Conservation (phyloP, 805 yeast species). For the Saturnispora dispora region DNA sequence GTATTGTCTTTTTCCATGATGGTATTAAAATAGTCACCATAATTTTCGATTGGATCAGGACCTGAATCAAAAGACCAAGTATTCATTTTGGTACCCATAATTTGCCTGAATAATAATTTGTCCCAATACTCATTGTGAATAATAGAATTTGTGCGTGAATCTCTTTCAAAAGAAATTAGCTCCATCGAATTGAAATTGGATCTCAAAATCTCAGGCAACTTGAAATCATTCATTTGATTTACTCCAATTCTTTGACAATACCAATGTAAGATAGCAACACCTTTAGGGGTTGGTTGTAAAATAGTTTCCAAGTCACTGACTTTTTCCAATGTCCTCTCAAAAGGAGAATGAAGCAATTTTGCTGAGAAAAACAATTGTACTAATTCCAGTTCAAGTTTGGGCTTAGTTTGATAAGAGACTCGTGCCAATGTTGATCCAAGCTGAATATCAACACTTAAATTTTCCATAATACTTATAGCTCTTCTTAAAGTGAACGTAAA, state of each 20-base stretch:
- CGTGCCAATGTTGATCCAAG: constrained; percentile 42
- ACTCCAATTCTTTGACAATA: constrained; percentile 50
- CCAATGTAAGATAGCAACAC: constrained; percentile 57
- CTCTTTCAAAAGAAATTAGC: constrained; percentile 59
- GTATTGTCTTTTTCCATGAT: not conserved
- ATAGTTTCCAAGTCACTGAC: constrained; percentile 27
- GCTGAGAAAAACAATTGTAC: constrained; percentile 48
- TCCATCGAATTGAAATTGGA: constrained; percentile 65
- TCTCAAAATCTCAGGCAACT: constrained; percentile 27
- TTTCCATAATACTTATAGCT: constrained; percentile 45
- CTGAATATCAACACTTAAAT: constrained; percentile 39
- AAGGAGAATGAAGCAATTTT: constrained; percentile 63
- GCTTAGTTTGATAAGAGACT: constrained; percentile 44
- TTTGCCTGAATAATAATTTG: constrained; percentile 46
- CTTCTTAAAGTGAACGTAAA: constrained; percentile 43
- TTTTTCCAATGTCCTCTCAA: constrained; percentile 52
- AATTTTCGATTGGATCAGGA: constrained; percentile 40
- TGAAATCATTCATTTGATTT: constrained; percentile 18
- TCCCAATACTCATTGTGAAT: constrained; percentile 55
- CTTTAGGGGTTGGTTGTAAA: constrained; percentile 88
- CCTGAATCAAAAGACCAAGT: constrained; percentile 52
- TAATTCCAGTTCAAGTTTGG: constrained; percentile 38
- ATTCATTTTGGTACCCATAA: constrained; percentile 63
- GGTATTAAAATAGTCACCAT: constrained; percentile 10
- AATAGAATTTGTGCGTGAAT: constrained; percentile 45